These are phyloP conservation scores for Aulographum hederae DNA, from an alignment of 2,329 filamentous ascomycete species.

Conservation along the genomic window DNA sequence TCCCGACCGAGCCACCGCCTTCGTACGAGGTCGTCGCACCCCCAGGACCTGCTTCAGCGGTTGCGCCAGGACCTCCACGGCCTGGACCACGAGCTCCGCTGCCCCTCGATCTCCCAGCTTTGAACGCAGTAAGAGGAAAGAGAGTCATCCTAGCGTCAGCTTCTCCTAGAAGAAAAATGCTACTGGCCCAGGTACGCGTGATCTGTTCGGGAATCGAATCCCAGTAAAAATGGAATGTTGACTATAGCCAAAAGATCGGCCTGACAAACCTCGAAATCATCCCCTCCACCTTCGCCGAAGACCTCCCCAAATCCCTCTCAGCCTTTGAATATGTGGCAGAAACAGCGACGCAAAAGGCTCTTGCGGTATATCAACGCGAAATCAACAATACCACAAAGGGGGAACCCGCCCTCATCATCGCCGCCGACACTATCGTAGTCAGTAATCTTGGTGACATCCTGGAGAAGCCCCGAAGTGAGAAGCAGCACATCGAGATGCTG, in stretches of 20 bases:
- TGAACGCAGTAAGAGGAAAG: slow-evolving; percentile 58
- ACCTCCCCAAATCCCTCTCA: slow-evolving; percentile 62
- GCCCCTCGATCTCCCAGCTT: slow-evolving; percentile 62
- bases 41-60: slow-evolving; percentile 8
- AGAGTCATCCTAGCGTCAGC: slow-evolving; percentile 80
- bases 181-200: slow-evolving; percentile 48
- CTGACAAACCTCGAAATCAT: slow-evolving; percentile 67
- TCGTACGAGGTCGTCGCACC: slow-evolving; percentile 20
- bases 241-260: slow-evolving; percentile 45
- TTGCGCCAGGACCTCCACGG: slow-evolving; percentile 15
- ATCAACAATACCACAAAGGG: slow-evolving; percentile 32
- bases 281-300: slow-evolving; percentile 68
- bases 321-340: slow-evolving; percentile 83
- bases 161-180: slow-evolving; percentile 66
- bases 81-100: slow-evolving; percentile 27
- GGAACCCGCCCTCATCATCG: slow-evolving; percentile 72
- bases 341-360: slow-evolving; percentile 69
- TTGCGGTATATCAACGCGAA: slow-evolving; percentile 48
- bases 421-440: slow-evolving; percentile 82
- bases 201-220: too few relatives aligned
- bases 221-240: too few relatives aligned
- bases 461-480: slow-evolving; percentile 75
- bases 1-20: slow-evolving; percentile 22
- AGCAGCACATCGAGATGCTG: slow-evolving; percentile 71
- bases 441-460: slow-evolving; percentile 58